These are phyloP conservation scores for Xylaria flabelliformis DNA, from an alignment of 495 filamentous ascomycete species.

Conservation along the genomic window DNA sequence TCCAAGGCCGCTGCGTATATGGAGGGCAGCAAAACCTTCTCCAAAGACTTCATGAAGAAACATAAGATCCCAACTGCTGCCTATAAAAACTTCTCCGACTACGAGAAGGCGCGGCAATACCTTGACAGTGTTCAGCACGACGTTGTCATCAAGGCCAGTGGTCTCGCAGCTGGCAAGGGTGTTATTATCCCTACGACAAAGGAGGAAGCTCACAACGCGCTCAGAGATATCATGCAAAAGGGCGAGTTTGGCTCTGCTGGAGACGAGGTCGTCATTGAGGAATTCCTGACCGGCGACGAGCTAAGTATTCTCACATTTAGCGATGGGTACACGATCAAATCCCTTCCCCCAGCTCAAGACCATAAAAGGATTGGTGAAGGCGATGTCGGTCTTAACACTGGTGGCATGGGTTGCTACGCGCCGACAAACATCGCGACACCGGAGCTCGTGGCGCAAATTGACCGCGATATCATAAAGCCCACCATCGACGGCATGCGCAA, in stretches of 20 bases:
- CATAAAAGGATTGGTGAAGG: conserved; percentile 94
- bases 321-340: conserved; percentile 84
- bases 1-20: conserved; percentile 83
- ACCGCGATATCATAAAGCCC: conserved; percentile 83
- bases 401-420: conserved; percentile 98
- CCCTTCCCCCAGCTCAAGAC: conserved; percentile 92
- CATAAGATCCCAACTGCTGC: conserved; percentile 88
- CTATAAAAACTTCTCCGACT: conserved; percentile 87
- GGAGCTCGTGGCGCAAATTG: conserved; percentile 75
- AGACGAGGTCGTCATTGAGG: conserved; percentile 94
- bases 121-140: conserved; percentile 75
- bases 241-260: conserved; percentile 88
- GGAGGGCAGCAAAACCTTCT: conserved; percentile 96
- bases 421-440: conserved; percentile 83
- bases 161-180: conserved; percentile 89
- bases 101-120: conserved; percentile 76
- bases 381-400: conserved; percentile 92
- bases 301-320: conserved; percentile 89
- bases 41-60: conserved; percentile 97
- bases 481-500: conserved; percentile 87
- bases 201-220: conserved; percentile 79
- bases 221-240: conserved; percentile 89
- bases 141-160: conserved; percentile 89
- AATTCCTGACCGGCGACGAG: conserved; percentile 91
- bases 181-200: conserved; percentile 83